Percentiles rank a stretch among this genome's conserved stretches.
Conservation (phyloP, 75 land plant genomes). For the Chamaecyparis obtusa region DNA sequence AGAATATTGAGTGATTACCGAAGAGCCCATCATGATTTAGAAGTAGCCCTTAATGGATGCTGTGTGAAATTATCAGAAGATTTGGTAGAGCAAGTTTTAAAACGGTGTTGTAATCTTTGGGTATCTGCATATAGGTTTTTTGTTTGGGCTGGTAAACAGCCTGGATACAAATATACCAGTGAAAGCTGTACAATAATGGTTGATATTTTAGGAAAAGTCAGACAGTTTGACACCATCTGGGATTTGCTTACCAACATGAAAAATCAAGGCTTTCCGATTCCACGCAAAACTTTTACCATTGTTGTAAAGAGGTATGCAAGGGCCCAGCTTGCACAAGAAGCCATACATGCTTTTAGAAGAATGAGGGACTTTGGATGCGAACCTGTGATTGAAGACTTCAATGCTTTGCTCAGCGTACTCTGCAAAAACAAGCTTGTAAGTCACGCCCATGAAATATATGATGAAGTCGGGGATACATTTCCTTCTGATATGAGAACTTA, state of each 20-base stretch:
- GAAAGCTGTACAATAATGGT: slow-evolving; percentile 33
- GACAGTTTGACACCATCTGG: slow-evolving; percentile 47
- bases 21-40: slow-evolving; percentile 49
- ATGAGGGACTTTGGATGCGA: slow-evolving; percentile 55
- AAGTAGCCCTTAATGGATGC: slow-evolving; percentile 33
- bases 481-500: slow-evolving; percentile 30
- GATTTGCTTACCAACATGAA: slow-evolving; percentile 39
- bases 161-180: slow-evolving; percentile 26
- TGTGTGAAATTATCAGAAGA: slow-evolving; percentile 19
- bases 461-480: slow-evolving; percentile 27
- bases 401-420: slow-evolving; percentile 32
- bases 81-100: slow-evolving; percentile 37
- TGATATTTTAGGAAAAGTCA: slow-evolving; percentile 34
- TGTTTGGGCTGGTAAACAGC: slow-evolving; percentile 37
- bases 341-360: slow-evolving; percentile 43
- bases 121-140: slow-evolving; percentile 54
- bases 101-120: slow-evolving; percentile 44
- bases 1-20: slow-evolving; percentile 54
- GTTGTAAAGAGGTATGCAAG: slow-evolving; percentile 42
- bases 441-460: slow-evolving; percentile 41
- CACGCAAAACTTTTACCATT: slow-evolving; percentile 28
- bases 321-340: slow-evolving; percentile 44
- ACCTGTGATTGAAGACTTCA: slow-evolving; percentile 42
- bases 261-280: slow-evolving; percentile 12
- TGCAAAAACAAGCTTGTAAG: slow-evolving; percentile 34